These are phyloP conservation scores for Magnaporthiopsis incrustans DNA, from an alignment of 2,329 filamentous ascomycete genomes.

Conservation along the genomic window DNA sequence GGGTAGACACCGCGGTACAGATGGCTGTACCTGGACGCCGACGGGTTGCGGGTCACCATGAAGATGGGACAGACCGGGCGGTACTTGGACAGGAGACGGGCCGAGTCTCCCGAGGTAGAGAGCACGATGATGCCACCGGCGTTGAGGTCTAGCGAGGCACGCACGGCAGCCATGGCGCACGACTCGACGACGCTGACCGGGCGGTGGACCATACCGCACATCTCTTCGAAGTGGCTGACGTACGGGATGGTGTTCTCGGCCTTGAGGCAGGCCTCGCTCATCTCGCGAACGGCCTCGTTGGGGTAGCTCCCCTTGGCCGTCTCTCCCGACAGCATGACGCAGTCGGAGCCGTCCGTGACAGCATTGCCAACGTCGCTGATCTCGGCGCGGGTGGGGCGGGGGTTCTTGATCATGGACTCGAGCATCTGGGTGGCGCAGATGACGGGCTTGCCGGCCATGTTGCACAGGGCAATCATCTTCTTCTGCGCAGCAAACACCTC, in stretches of 20 bases:
- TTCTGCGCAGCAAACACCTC: conserved; percentile 99
- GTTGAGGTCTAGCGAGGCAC: conserved; percentile 90
- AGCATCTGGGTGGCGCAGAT: conserved; percentile 99
- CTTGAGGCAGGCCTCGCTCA: conserved; percentile 95
- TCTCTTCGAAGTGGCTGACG: conserved; percentile 92
- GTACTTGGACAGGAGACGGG: conserved; percentile 95
- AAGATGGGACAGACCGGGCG: conserved; percentile 98
- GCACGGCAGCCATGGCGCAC: conserved; percentile 93
- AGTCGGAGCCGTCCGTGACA: conserved; percentile 95
- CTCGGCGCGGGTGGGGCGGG: conserved; percentile 93
- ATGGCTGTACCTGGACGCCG: conserved; percentile 82
- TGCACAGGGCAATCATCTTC: conserved; percentile 99
- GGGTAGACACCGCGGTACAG: conserved; percentile 97
- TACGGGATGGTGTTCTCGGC: conserved; percentile 97
- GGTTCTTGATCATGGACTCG: conserved; percentile 99
- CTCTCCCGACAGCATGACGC: conserved; percentile 99
- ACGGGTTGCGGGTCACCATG: conserved; percentile 88
- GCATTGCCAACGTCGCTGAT: conserved; percentile 98
- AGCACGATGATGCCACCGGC: conserved; percentile 93
- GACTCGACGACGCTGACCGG: conserved; percentile 87
- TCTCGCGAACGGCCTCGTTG: conserved; percentile 85
- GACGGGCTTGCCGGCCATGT: conserved; percentile 96
- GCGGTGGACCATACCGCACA: conserved; percentile 73
- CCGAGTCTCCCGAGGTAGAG: conserved; percentile 91
- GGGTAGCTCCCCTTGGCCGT: conserved; percentile 98